Percentiles rank a stretch among this genome's conserved stretches.
These are phyloP conservation scores for Lactarius sanguifluus DNA, from an alignment of 768 basidiomycete genomes.

Conservation along the genomic window DNA sequence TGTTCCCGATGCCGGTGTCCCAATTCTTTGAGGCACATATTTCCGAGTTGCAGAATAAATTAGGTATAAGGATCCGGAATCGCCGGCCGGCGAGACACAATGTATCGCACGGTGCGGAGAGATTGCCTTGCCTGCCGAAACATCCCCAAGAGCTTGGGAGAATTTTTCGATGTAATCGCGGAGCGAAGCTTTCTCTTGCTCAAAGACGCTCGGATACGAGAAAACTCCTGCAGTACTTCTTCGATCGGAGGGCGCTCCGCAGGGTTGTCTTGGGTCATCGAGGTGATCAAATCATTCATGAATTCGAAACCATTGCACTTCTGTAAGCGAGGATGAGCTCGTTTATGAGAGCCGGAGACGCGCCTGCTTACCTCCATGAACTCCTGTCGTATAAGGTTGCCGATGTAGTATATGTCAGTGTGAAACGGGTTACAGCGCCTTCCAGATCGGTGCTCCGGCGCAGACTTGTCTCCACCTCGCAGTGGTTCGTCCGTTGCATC, in stretches of 20 bases:
- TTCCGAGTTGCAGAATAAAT: neutral
- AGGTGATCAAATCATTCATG: constrained; percentile 31
- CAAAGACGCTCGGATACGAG: constrained; percentile 10
- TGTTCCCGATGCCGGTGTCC: too few relatives aligned
- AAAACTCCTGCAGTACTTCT: constrained; percentile 14
- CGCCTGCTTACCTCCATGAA: constrained; percentile 35
- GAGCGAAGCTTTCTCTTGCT: constrained; percentile 16
- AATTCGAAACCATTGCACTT: constrained; percentile 32
- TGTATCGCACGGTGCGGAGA: constrained; percentile 4
- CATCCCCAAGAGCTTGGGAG: neutral
- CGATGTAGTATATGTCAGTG: constrained; percentile 40
- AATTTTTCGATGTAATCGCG: constrained; percentile 1
- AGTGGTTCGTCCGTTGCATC: constrained; percentile 36
- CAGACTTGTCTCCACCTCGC: constrained; percentile 44
- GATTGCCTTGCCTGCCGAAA: constrained; percentile 5
- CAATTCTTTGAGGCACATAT: neutral
- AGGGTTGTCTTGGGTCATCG: constrained; percentile 35
- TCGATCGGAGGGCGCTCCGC: constrained; percentile 32
- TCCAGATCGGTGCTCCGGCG: constrained; percentile 36
- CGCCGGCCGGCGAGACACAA: neutral
- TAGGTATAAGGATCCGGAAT: constrained; percentile 8
- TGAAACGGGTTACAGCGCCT: constrained; percentile 36
- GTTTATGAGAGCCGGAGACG: neutral
- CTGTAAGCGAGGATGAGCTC: constrained; percentile 20
- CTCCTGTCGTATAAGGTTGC: constrained; percentile 35